A percentile compares a stretch with the other conserved stretches of the same genome.
These are phyloP conservation scores for Astrothelium subdiscretum DNA, from an alignment of 495 filamentous ascomycete genomes.

Conservation along the genomic window DNA sequence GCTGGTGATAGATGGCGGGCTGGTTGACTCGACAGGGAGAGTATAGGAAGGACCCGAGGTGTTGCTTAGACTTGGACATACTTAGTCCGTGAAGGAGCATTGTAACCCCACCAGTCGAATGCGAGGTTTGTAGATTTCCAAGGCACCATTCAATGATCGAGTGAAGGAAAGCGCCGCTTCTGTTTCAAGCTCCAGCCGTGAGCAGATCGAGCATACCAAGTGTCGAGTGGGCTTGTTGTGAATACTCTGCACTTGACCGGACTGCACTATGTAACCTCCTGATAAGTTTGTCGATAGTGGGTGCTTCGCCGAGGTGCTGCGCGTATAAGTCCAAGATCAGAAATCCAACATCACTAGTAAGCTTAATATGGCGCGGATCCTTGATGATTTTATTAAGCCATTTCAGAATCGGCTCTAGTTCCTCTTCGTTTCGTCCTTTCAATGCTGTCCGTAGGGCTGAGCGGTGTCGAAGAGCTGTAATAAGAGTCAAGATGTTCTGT, in stretches of 20 bases:
- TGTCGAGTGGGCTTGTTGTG: slow-evolving; percentile 65
- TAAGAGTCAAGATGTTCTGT: slow-evolving; percentile 49
- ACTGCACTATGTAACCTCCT: slow-evolving; percentile 54
- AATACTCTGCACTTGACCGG: slow-evolving; percentile 63
- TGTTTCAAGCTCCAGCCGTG: slow-evolving; percentile 26
- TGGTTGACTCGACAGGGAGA: background rate
- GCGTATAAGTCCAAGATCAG: slow-evolving; percentile 79
- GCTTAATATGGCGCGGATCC: slow-evolving; percentile 62
- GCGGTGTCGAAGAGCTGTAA: slow-evolving; percentile 77
- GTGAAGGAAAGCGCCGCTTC: too few species aligned
- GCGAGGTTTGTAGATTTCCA: too few species aligned
- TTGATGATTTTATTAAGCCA: slow-evolving; percentile 72
- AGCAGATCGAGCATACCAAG: slow-evolving; percentile 79
- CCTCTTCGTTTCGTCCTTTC: slow-evolving; percentile 67
- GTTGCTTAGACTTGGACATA: too few species aligned
- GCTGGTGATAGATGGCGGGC: slow-evolving; percentile 43
- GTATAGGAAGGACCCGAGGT: background rate
- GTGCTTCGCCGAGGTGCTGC: slow-evolving; percentile 61
- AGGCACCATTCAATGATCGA: too few species aligned
- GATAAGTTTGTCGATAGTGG: slow-evolving; percentile 58
- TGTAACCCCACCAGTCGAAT: too few species aligned
- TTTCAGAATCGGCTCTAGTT: slow-evolving; percentile 65
- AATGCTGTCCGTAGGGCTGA: slow-evolving; percentile 76
- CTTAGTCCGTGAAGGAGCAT: too few species aligned
- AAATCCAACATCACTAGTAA: slow-evolving; percentile 69